These are phyloP conservation scores for Penicillium pulvis DNA, from an alignment of 495 filamentous ascomycete species.

Conservation along the genomic window DNA sequence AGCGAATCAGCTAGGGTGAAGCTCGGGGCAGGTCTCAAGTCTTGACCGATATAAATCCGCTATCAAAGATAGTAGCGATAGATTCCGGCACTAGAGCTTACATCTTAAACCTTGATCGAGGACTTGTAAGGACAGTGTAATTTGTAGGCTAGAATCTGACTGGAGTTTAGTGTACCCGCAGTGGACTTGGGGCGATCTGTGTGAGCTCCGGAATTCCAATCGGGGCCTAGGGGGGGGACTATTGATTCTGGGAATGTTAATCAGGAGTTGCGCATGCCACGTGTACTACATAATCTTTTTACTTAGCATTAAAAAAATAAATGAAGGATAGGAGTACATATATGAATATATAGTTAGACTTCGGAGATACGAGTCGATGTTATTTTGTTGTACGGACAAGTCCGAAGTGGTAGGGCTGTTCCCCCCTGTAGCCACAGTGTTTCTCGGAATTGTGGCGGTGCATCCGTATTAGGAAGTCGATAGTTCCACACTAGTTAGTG, in stretches of 20 bases:
- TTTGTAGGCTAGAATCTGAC: background rate
- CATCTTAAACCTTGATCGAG: background rate
- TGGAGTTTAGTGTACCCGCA: background rate
- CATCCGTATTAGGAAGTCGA: background rate
- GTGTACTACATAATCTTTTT: slow-evolving; percentile 4
- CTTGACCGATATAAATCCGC: slow-evolving; percentile 1
- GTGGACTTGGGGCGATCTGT: slow-evolving; percentile 1
- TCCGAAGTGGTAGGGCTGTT: background rate
- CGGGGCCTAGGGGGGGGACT: background rate
- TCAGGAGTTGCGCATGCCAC: slow-evolving; percentile 3
- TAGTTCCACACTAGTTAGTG: slow-evolving; percentile 1
- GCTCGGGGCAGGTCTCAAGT: background rate
- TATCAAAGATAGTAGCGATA: background rate
- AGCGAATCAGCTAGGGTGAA: background rate
- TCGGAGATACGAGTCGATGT: too few relatives aligned
- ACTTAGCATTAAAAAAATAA: background rate
- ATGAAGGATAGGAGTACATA: background rate
- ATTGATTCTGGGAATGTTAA: background rate
- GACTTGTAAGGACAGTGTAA: background rate
- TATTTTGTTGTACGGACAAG: too few relatives aligned
- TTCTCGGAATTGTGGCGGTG: background rate
- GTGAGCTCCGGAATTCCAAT: background rate
- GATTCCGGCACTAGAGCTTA: background rate
- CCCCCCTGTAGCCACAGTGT: background rate
- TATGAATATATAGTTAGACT: too few relatives aligned